Evolutionary conservation across 441 rosid species (phyloP), one percentile per base, ranked within the genome.

Genomic region (Aquilaria agallochum): DNA sequence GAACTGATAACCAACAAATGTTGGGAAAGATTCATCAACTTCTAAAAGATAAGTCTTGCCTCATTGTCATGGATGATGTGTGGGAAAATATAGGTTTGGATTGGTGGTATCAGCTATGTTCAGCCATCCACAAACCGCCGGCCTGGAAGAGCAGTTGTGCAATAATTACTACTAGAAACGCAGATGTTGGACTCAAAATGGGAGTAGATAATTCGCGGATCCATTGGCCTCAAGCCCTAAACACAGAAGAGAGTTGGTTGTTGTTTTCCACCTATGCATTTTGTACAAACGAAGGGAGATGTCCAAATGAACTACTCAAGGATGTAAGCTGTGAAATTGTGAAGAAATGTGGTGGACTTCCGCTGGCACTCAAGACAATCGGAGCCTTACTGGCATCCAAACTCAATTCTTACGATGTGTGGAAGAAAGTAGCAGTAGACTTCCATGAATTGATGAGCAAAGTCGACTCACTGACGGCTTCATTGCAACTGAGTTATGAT

Each of bases 61-160:
- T 88, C 76, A 78, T 88, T 27, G 91, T 88, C 52, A 76, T 88
- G 86, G 91, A 88, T 54, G 91, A 88, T 69, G 88, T 88, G 2
- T 88, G 89, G 91, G 70, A 58, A 68, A 72, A 76, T 20, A 20
- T 20, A 20, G 20, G 1, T 32, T 59, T 63, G 31, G 62, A 60
- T 67, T 88, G 95, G 95, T 88, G 89, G 89, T 64, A 53, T 42
- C 76, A 76, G 64, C 77, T 85, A 51, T 60, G 27, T n/a, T 69
- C 70, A 46, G 95, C 86, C 51, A 27, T 88, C 69, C 89, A 89
- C 12, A 85, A 72, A 62, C 27, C 1, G 27, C 27, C 81, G 74
- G 56, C 75, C 74, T 63, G 89, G 86, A 85, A 88, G 11, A 70
- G 89, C 59, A 62, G 58, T 62, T 49, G 50, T 31, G 67, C 81